Conservation (phyloP, 2,329 filamentous ascomycete genomes). For the Corniculantispora saksenae region DNA sequence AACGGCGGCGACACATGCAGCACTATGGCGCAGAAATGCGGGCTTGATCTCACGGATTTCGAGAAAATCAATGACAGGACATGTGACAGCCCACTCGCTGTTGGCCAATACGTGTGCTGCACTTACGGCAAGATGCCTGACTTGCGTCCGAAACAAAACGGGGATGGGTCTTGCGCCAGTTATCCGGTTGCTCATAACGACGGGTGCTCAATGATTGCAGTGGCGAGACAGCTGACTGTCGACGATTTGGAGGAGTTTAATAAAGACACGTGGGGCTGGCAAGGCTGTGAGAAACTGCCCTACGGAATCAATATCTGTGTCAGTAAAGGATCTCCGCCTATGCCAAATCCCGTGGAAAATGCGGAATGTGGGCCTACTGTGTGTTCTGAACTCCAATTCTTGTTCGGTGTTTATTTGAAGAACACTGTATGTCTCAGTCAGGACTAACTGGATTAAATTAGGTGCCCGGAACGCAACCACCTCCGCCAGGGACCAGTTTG, state of each 20-base stretch:
- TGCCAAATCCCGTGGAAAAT: slow-evolving; percentile 27
- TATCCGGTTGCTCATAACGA: slow-evolving; percentile 34
- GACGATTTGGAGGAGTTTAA: slow-evolving; percentile 40
- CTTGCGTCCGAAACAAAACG: no score
- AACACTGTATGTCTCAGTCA: no score
- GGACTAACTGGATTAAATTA: background rate
- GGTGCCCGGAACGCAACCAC: slow-evolving; percentile 38
- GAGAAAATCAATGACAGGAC: slow-evolving; percentile 33
- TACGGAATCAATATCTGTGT: slow-evolving; percentile 30
- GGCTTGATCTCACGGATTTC: slow-evolving; percentile 37
- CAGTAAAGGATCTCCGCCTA: slow-evolving; percentile 31
- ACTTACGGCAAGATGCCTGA: no score
- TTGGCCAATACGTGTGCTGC: no score
- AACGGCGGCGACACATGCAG: slow-evolving; percentile 36
- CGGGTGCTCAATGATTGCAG: slow-evolving; percentile 38
- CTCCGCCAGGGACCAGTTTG: slow-evolving; percentile 34
- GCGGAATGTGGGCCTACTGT: slow-evolving; percentile 44
- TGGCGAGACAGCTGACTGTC: slow-evolving; percentile 34
- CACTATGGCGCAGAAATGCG: slow-evolving; percentile 37
- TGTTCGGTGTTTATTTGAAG: no score
- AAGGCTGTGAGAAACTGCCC: slow-evolving; percentile 31
- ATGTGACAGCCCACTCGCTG: no score
- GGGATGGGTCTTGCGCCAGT: slow-evolving; percentile 32
- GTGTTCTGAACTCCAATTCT: background rate
- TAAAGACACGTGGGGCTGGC: slow-evolving; percentile 41